Evolutionary conservation across 768 basidiomycete species (phyloP).

Genomic region (Lactarius pseudohatsudake): DNA sequence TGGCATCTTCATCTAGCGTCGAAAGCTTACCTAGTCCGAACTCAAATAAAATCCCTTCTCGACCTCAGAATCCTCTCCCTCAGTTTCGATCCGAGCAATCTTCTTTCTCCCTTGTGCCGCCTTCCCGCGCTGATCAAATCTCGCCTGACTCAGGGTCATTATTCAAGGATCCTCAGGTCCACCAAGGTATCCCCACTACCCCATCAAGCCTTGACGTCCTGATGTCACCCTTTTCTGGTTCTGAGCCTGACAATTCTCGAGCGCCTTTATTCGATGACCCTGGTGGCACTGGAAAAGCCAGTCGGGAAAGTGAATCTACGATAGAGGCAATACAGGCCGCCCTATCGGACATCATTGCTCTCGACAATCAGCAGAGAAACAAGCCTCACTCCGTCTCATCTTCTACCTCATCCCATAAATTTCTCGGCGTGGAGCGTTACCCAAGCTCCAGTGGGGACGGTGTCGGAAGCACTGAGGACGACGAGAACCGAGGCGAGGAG

Average conservation of each 20-base stretch:
- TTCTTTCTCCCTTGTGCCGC: constrained; percentile 14
- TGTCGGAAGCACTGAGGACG: constrained; percentile 44
- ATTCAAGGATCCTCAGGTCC: constrained; percentile 13
- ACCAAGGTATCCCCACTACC: constrained; percentile 32
- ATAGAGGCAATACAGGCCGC: constrained; percentile 98
- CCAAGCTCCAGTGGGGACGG: constrained; percentile 34
- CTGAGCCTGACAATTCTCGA: constrained; percentile 53
- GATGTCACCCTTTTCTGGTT: constrained; percentile 67
- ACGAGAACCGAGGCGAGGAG: constrained; percentile 45
- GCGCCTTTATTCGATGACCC: constrained; percentile 82
- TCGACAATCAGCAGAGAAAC: constrained; percentile 57
- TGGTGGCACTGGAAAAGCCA: constrained; percentile 56
- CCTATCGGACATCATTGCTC: constrained; percentile 91
- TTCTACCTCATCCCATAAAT: constrained; percentile 9
- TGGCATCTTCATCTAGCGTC: constrained; percentile 11
- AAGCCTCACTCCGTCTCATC: constrained; percentile 9
- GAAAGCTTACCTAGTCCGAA: constrained; percentile 16
- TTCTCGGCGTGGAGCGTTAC: neutral
- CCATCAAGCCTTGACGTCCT: constrained; percentile 75
- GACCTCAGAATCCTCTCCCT: constrained; percentile 16
- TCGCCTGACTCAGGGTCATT: constrained; percentile 18
- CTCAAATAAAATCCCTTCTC: constrained; percentile 10
- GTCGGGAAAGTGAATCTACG: constrained; percentile 68
- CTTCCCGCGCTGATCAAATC: constrained; percentile 10
- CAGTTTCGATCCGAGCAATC: constrained; percentile 30